Evolutionary conservation across 192 early-diverging fungal species (phyloP).

Genomic region (Rhizophagus clarus): DNA sequence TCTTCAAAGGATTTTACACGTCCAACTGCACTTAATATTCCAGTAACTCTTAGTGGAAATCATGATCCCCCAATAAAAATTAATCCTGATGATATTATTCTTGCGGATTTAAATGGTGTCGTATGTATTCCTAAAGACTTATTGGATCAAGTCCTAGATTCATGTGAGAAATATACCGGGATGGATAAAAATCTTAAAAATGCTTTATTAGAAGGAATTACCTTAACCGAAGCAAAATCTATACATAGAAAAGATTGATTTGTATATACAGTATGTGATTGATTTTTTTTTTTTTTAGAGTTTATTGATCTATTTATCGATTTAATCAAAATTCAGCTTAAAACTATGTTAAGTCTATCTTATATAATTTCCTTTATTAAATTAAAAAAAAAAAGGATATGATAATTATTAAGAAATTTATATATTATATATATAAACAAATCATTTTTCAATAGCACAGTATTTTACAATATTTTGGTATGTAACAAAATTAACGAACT

Average conservation of each 20-base stretch:
- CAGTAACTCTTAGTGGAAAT: slow-evolving; percentile 48
- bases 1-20: slow-evolving; percentile 49
- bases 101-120: slow-evolving; percentile 59
- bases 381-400: too few species aligned
- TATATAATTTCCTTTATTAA: too few species aligned
- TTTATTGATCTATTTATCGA: too few species aligned
- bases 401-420: too few species aligned
- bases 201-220: slow-evolving; percentile 47
- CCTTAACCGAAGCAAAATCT: slow-evolving; percentile 52
- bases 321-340: too few species aligned
- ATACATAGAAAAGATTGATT: slow-evolving; percentile 39
- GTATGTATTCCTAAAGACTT: slow-evolving; percentile 53
- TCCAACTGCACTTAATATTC: slow-evolving; percentile 46
- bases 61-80: slow-evolving; percentile 46
- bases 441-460: too few species aligned
- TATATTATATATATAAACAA: too few species aligned
- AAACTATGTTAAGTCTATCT: too few species aligned
- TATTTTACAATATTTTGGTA: too few species aligned
- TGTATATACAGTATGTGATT: too few species aligned
- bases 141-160: slow-evolving; percentile 46
- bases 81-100: slow-evolving; percentile 56
- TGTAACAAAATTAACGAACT: too few species aligned
- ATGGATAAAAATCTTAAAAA: slow-evolving; percentile 57
- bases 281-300: too few species aligned
- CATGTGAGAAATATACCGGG: slow-evolving; percentile 47